Evolutionary conservation across 176 grass and related monocot species (phyloP).

Genomic region (Coix lacrymajobi): DNA sequence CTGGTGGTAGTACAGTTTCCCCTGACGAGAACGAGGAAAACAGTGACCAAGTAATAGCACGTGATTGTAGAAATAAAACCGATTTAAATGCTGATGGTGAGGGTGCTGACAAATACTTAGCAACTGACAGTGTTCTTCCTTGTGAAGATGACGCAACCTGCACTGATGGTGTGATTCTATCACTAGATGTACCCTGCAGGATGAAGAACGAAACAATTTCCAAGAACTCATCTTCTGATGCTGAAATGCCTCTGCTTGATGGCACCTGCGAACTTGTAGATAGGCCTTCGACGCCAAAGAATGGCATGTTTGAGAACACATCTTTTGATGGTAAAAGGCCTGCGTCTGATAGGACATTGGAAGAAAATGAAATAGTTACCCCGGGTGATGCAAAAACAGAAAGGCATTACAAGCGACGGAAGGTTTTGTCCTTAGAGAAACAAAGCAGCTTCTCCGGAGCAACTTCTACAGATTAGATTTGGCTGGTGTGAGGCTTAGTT

Average conservation of each 20-base stretch:
- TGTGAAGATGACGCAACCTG: not conserved
- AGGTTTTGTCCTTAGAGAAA: conserved; percentile 29
- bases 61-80: not conserved
- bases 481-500: not conserved
- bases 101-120: not conserved
- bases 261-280: not conserved
- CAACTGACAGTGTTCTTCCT: not conserved
- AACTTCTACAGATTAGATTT: conserved; percentile 18
- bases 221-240: not conserved
- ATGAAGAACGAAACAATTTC: not conserved
- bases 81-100: not conserved
- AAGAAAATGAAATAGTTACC: not conserved
- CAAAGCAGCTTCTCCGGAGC: conserved; percentile 32
- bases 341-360: not conserved
- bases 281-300: not conserved
- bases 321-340: conserved; percentile 1
- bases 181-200: not conserved
- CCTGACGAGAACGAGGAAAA: not conserved
- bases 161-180: conserved; percentile 18
- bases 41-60: not conserved
- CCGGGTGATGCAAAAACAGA: conserved; percentile 38
- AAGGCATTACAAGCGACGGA: conserved; percentile 57
- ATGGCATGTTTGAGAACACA: not conserved
- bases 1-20: not conserved
- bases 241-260: conserved; percentile 7